Percentiles rank a stretch among this genome's conserved stretches.
Evolutionary conservation across 2,329 filamentous ascomycete species (phyloP).

Genomic region (Plectosphaerella sp.): DNA sequence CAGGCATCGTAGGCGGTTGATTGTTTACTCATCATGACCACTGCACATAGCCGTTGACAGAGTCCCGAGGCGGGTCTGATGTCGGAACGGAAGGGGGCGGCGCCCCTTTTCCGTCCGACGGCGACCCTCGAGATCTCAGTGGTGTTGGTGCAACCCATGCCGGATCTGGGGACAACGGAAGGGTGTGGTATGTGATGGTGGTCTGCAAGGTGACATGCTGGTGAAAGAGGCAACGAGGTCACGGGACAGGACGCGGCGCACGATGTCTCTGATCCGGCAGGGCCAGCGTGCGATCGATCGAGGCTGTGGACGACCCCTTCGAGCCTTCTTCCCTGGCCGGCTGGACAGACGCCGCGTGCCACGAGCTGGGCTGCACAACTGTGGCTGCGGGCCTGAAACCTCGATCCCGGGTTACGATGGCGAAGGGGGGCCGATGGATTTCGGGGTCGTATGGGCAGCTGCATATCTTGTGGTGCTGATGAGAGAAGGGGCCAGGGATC

Average conservation of each 20-base stretch:
- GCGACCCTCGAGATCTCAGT: neutral
- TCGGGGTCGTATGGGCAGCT: neutral
- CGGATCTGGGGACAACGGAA: neutral
- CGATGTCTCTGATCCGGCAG: slow-evolving; percentile 3
- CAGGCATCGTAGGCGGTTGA: neutral
- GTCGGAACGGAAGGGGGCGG: neutral
- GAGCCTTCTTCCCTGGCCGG: neutral
- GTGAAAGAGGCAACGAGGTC: neutral
- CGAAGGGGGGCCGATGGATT: neutral
- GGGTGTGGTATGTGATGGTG: neutral
- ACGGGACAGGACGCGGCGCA: neutral
- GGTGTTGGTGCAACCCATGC: neutral
- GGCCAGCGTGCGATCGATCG: neutral
- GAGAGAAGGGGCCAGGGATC: neutral
- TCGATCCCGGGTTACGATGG: neutral
- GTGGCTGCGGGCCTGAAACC: neutral
- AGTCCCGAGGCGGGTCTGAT: neutral
- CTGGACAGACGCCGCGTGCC: neutral
- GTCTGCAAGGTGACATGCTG: no score
- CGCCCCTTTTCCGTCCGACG: neutral
- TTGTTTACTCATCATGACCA: slow-evolving; percentile 1
- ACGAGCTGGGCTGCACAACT: neutral
- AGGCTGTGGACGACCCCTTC: neutral
- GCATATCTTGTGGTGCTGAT: neutral
- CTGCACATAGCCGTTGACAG: neutral